Percentiles rank a stretch among this genome's conserved stretches.
Conservation (phyloP, 345 rosid species). For the Geranium rotundifolium region DNA sequence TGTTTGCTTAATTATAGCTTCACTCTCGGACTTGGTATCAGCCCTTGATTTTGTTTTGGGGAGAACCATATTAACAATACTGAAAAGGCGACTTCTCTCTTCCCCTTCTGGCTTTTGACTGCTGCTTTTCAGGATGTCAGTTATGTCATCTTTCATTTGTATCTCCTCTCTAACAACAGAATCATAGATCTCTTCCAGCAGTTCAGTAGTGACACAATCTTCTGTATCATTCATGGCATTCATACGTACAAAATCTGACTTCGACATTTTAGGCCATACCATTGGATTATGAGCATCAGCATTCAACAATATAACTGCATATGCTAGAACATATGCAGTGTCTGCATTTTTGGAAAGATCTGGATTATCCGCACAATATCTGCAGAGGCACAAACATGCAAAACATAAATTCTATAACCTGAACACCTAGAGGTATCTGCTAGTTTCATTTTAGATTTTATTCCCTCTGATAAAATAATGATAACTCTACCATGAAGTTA, state of each 20-base stretch:
- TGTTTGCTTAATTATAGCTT: slow-evolving; percentile 77
- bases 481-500: neutral
- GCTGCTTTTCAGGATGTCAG: slow-evolving; percentile 43
- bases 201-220: slow-evolving; percentile 68
- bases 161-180: slow-evolving; percentile 93
- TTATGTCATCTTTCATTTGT: slow-evolving; percentile 74
- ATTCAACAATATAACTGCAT: slow-evolving; percentile 95
- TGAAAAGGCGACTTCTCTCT: slow-evolving; percentile 82
- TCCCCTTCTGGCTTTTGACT: slow-evolving; percentile 71
- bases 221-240: slow-evolving; percentile 73
- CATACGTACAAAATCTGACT: slow-evolving; percentile 79
- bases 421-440: neutral
- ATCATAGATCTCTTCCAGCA: slow-evolving; percentile 86
- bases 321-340: slow-evolving; percentile 98
- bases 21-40: slow-evolving; percentile 79
- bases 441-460: neutral
- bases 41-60: slow-evolving; percentile 58
- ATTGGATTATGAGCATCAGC: slow-evolving; percentile 94
- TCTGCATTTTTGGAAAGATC: slow-evolving; percentile 94
- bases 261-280: slow-evolving; percentile 98
- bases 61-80: slow-evolving; percentile 77
- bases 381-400: slow-evolving; percentile 29
- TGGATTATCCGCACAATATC: slow-evolving; percentile 94
- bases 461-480: neutral
- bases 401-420: neutral